A percentile compares a stretch with the other conserved stretches of the same genome.
These are phyloP conservation scores for Exophiala alcalophila DNA, from an alignment of 2,329 filamentous ascomycete genomes.

Conservation along the genomic window DNA sequence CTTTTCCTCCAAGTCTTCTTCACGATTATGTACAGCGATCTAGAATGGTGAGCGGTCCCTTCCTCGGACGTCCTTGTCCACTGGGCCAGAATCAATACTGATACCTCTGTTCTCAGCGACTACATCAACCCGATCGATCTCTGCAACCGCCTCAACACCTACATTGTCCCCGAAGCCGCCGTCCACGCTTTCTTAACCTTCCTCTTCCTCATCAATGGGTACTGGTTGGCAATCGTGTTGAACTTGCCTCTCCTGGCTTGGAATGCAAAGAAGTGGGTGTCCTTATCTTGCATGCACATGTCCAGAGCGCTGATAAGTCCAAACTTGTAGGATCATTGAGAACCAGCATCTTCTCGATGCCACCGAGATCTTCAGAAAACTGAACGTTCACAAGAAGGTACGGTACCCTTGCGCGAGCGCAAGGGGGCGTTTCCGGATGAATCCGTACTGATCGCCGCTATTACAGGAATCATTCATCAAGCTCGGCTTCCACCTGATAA, in stretches of 20 bases:
- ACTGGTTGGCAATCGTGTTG: constrained; percentile 90
- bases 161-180: constrained; percentile 97
- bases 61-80: constrained; percentile 27
- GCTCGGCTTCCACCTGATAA: constrained; percentile 95
- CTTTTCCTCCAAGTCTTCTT: constrained; percentile 99
- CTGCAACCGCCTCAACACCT: constrained; percentile 99
- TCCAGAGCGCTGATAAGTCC: constrained; percentile 16
- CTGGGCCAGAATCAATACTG: not conserved
- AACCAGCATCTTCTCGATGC: constrained; percentile 96
- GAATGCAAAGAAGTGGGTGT: constrained; percentile 93
- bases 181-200: constrained; percentile 95
- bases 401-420: too few relatives aligned
- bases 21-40: constrained; percentile 99
- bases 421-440: too few relatives aligned
- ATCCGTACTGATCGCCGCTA: too few relatives aligned
- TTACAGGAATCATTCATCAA: constrained; percentile 97
- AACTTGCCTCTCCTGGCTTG: constrained; percentile 89
- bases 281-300: not conserved
- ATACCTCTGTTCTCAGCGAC: constrained; percentile 60
- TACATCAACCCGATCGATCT: constrained; percentile 99
- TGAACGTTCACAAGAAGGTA: constrained; percentile 99
- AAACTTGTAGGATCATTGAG: constrained; percentile 73
- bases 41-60: constrained; percentile 82
- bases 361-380: constrained; percentile 98
- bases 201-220: constrained; percentile 96